Conservation (phyloP, 2,329 filamentous ascomycete species). For the Davidsoniella neocaledoniae region DNA sequence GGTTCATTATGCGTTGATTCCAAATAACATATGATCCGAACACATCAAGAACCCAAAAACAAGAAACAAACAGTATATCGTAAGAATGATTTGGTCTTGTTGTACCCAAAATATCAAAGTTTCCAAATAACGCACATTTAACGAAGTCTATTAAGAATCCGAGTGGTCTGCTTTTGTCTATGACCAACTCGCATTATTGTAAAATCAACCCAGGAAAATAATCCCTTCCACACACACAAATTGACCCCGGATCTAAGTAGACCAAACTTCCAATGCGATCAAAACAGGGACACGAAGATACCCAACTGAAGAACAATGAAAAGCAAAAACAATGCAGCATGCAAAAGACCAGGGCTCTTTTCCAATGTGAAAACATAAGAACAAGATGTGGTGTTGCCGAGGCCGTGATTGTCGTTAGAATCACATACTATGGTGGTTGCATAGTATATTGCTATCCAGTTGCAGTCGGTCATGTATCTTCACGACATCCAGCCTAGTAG, state of each 20-base stretch:
- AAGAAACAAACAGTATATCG: slow-evolving; percentile 3
- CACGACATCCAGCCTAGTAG: no score
- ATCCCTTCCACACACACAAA: slow-evolving; percentile 6
- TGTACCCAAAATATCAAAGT: slow-evolving; percentile 4
- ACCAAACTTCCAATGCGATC: no score
- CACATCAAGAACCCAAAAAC: background rate
- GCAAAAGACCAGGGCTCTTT: no score
- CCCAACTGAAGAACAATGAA: no score
- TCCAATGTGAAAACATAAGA: no score
- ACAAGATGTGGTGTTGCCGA: no score
- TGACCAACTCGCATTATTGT: background rate
- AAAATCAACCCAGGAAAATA: background rate
- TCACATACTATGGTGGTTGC: background rate
- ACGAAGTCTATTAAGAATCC: background rate
- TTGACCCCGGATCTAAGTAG: background rate
- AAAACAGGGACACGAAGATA: no score
- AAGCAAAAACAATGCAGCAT: no score
- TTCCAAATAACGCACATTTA: background rate
- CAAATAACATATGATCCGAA: slow-evolving; percentile 7
- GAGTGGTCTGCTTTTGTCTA: background rate
- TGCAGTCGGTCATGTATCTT: no score
- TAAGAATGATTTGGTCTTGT: slow-evolving; percentile 10
- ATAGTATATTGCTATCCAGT: no score
- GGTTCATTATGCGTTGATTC: background rate
- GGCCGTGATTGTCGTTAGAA: no score